Evolutionary conservation across 257 asterid genomes (phyloP).

Genomic region (Hygrophila difformis): DNA sequence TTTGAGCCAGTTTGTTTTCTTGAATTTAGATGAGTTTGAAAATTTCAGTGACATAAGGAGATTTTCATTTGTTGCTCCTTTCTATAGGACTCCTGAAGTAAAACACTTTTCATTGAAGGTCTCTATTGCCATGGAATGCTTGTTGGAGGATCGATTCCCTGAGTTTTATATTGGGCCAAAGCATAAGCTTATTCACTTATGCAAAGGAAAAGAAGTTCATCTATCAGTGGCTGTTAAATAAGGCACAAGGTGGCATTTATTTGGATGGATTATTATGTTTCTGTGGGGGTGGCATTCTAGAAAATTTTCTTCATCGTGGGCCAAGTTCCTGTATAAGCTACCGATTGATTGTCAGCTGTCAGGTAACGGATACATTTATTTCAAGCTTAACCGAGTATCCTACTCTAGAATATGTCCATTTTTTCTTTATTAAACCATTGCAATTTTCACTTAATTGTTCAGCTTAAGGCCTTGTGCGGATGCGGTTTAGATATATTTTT

Average conservation of each 20-base stretch:
- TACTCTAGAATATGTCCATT: too few relatives aligned
- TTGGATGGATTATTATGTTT: too few relatives aligned
- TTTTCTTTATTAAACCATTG: too few relatives aligned
- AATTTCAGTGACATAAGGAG: slow-evolving; percentile 35
- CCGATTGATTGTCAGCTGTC: too few relatives aligned
- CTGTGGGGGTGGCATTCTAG: too few relatives aligned
- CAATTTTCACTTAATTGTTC: too few relatives aligned
- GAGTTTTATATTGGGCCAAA: slow-evolving; percentile 32
- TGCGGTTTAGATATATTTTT: too few relatives aligned
- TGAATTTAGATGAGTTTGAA: slow-evolving; percentile 30
- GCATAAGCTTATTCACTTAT: slow-evolving; percentile 42
- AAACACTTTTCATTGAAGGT: slow-evolving; percentile 46
- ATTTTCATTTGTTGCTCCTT: slow-evolving; percentile 47
- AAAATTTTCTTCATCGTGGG: too few relatives aligned
- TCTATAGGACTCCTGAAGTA: slow-evolving; percentile 39
- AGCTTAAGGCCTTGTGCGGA: too few relatives aligned
- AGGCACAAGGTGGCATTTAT: not conserved
- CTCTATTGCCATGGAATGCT: slow-evolving; percentile 56
- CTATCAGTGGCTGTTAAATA: slow-evolving; percentile 17
- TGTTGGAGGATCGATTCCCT: slow-evolving; percentile 18
- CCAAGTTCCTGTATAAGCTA: too few relatives aligned
- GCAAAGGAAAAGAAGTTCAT: slow-evolving; percentile 44
- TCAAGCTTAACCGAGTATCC: too few relatives aligned
- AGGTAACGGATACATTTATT: too few relatives aligned
- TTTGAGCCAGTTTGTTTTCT: slow-evolving; percentile 42